These are phyloP conservation scores for Haematococcus lacustris DNA, from an alignment of 139 green algal genomes.

Conservation along the genomic window DNA sequence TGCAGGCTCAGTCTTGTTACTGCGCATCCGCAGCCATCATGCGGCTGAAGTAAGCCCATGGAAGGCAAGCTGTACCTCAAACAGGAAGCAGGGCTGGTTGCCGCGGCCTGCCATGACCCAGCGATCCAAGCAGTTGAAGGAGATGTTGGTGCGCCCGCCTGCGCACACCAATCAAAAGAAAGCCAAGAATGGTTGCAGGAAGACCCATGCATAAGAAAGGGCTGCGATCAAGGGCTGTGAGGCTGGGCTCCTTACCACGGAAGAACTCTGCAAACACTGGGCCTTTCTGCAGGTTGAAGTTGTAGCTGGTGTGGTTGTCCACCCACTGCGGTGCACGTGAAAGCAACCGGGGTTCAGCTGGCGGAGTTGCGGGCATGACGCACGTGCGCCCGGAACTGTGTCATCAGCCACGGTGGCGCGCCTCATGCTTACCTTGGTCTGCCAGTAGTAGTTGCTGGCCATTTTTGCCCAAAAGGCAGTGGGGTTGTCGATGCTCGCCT, in stretches of 20 bases:
- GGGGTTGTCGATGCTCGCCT: conserved; percentile 65
- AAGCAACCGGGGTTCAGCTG: not conserved
- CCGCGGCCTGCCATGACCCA: conserved; percentile 47
- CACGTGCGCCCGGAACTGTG: not conserved
- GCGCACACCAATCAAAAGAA: not conserved
- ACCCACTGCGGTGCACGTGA: not conserved
- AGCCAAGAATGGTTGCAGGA: not conserved
- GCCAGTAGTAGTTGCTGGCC: conserved; percentile 77
- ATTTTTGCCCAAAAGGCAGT: conserved; percentile 82
- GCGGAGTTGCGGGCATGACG: too few relatives aligned
- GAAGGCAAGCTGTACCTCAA: too few relatives aligned
- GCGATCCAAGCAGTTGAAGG: conserved; percentile 80
- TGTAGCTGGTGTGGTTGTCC: conserved; percentile 35
- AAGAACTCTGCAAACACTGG: conserved; percentile 64
- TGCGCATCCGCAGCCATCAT: too few relatives aligned
- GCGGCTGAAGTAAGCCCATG: too few relatives aligned
- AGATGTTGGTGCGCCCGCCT: conserved; percentile 66
- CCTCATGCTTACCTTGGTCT: conserved; percentile 36
- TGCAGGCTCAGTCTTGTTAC: too few relatives aligned
- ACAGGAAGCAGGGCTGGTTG: conserved; percentile 56
- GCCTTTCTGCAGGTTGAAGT: conserved; percentile 74
- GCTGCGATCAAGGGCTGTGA: not conserved
- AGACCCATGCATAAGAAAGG: not conserved
- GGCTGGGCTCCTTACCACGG: conserved; percentile 29
- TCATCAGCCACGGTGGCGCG: not conserved